Conservation (phyloP, 495 filamentous ascomycete species). For the Xylaria nigripes region DNA sequence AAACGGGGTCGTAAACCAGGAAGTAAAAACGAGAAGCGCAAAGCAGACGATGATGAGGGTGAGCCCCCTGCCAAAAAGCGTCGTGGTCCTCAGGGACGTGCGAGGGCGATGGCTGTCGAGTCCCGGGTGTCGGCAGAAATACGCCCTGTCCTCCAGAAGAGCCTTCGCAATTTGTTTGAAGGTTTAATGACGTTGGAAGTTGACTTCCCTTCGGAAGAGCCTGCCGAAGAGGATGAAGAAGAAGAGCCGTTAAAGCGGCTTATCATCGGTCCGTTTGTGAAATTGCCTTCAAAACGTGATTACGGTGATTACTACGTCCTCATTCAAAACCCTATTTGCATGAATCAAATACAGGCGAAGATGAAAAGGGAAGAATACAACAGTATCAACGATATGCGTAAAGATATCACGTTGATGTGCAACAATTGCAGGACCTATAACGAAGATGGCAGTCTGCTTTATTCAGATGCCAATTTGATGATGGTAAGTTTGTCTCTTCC, state of each 20-base stretch:
- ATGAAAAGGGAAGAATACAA: slow-evolving; percentile 92
- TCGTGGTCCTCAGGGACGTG: slow-evolving; percentile 52
- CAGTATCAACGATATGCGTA: slow-evolving; percentile 66
- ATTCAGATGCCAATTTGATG: slow-evolving; percentile 85
- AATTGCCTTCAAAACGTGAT: slow-evolving; percentile 73
- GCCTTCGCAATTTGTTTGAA: slow-evolving; percentile 66
- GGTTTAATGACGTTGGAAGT: slow-evolving; percentile 71
- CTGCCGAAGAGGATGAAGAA: slow-evolving; percentile 46
- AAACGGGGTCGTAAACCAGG: slow-evolving; percentile 74
- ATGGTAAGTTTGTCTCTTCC: slow-evolving; percentile 54
- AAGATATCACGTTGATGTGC: slow-evolving; percentile 75
- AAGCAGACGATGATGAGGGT: slow-evolving; percentile 74
- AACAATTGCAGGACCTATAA: slow-evolving; percentile 91
- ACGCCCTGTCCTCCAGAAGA: slow-evolving; percentile 60
- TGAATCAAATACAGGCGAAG: slow-evolving; percentile 85
- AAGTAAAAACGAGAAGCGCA: slow-evolving; percentile 67
- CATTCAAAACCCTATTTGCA: slow-evolving; percentile 84
- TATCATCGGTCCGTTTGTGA: slow-evolving; percentile 91
- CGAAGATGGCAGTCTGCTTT: slow-evolving; percentile 85
- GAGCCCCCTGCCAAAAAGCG: slow-evolving; percentile 76
- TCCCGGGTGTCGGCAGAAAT: slow-evolving; percentile 36
- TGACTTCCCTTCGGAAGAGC: slow-evolving; percentile 46
- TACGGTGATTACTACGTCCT: slow-evolving; percentile 93
- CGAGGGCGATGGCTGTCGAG: slow-evolving; percentile 45
- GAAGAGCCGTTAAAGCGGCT: slow-evolving; percentile 49